Evolutionary conservation across 768 basidiomycete species (phyloP).

Genomic region (Scleroderma citrinum): DNA sequence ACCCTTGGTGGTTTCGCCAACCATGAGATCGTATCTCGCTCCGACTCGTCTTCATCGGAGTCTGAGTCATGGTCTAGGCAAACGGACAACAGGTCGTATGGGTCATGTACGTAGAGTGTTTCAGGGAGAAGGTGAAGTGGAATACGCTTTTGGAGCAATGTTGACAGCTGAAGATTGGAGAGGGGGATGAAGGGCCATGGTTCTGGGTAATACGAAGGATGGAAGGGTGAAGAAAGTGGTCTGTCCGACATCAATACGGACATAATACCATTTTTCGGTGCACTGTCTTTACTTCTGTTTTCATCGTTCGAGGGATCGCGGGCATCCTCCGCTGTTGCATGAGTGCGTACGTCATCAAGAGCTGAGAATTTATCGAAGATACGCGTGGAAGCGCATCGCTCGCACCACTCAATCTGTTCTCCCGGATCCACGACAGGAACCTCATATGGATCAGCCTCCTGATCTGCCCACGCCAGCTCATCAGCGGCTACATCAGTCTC

Average conservation of each 20-base stretch:
- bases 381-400: constrained; percentile 3
- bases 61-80: constrained; percentile 1
- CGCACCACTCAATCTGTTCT: constrained; percentile 8
- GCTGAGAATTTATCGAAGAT: neutral
- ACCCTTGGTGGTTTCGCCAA: constrained; percentile 24
- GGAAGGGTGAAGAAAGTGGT: constrained; percentile 23
- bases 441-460: constrained; percentile 18
- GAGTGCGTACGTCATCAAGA: neutral
- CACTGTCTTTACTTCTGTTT: too few species aligned
- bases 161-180: constrained; percentile 8
- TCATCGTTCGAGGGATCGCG: too few species aligned
- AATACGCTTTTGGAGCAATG: constrained; percentile 29
- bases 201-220: constrained; percentile 31
- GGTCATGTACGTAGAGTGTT: constrained; percentile 40
- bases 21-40: constrained; percentile 16
- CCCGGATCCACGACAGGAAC: constrained; percentile 14
- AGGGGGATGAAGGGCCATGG: constrained; percentile 41
- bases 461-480: constrained; percentile 18
- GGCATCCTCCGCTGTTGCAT: too few species aligned
- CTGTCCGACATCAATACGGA: constrained; percentile 3
- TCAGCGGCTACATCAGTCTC: constrained; percentile 11
- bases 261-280: neutral
- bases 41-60: neutral
- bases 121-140: constrained; percentile 33
- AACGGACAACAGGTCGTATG: constrained; percentile 29